phyloP scores from a whole-genome alignment of 345 rosid species.

The Populus nigra region DNA sequence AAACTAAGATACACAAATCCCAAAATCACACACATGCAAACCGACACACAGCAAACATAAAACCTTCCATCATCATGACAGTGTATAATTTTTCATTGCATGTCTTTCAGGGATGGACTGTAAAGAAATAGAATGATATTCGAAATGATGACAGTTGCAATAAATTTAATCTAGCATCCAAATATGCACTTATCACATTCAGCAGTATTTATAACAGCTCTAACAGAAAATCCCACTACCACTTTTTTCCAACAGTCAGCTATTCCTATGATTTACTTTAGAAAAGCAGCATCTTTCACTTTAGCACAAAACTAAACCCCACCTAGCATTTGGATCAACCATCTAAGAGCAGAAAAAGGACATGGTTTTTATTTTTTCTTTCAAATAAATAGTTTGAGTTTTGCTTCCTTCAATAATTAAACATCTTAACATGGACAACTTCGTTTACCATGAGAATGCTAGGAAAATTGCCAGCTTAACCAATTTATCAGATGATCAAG shows the following conservation, averaged over 20 bases:
- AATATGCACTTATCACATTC: not conserved
- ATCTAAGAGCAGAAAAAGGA: not conserved
- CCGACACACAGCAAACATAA: too few species aligned
- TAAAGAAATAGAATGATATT: not conserved
- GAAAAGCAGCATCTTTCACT: not conserved
- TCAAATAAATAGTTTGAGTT: not conserved
- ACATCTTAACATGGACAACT: not conserved
- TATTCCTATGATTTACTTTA: not conserved
- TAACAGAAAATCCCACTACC: not conserved
- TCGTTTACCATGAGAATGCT: not conserved
- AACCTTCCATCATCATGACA: too few species aligned
- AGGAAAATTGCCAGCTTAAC: not conserved
- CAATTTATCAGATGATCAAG: conserved; percentile 1
- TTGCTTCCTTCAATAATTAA: not conserved
- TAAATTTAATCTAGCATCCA: not conserved
- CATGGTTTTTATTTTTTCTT: not conserved
- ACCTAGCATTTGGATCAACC: not conserved
- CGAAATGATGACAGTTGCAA: not conserved
- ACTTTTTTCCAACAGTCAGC: not conserved
- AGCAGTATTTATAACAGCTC: not conserved
- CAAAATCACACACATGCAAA: too few species aligned
- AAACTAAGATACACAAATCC: not conserved
- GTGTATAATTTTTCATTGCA: too few species aligned
- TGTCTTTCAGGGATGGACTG: not conserved
- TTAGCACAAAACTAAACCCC: not conserved